Evolutionary conservation across 2,329 filamentous ascomycete species (phyloP).

Genomic region (Colletotrichum lentis): DNA sequence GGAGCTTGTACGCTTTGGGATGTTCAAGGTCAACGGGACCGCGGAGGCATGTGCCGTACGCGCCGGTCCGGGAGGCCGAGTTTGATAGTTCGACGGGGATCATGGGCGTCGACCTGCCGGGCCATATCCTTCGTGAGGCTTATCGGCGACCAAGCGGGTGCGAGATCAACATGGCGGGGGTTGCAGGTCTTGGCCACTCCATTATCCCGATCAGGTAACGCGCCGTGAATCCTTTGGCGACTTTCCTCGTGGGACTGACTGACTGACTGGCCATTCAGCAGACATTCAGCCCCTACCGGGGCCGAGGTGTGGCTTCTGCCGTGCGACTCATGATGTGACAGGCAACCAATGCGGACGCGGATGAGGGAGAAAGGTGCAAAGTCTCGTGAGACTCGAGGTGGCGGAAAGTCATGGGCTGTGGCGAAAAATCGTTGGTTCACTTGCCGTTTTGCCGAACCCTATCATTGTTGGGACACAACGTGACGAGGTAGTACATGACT

Average conservation of each 20-base stretch:
- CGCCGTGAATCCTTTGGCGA: constrained; percentile 5
- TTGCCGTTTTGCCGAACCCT: too few species aligned
- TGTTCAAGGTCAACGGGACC: constrained; percentile 19
- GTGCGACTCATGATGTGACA: too few species aligned
- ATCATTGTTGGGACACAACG: background rate
- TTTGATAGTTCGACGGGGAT: constrained; percentile 3
- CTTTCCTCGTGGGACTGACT: too few species aligned
- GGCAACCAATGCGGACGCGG: background rate
- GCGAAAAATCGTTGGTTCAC: too few species aligned
- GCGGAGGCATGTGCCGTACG: background rate
- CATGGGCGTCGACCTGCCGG: too few species aligned
- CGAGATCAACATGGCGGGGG: background rate
- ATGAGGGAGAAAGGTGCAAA: background rate
- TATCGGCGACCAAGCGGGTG: background rate
- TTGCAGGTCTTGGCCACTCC: constrained; percentile 36
- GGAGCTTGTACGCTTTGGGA: constrained; percentile 9
- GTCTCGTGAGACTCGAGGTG: background rate
- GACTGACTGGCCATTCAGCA: too few species aligned
- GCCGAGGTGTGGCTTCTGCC: background rate
- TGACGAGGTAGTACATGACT: too few species aligned
- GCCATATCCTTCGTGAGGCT: background rate
- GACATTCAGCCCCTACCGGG: background rate
- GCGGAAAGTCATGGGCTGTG: too few species aligned
- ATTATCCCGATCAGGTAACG: constrained; percentile 33
- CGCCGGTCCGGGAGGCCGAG: background rate